Conservation (phyloP, 2,329 filamentous ascomycete species). For the Colletotrichum sidae region DNA sequence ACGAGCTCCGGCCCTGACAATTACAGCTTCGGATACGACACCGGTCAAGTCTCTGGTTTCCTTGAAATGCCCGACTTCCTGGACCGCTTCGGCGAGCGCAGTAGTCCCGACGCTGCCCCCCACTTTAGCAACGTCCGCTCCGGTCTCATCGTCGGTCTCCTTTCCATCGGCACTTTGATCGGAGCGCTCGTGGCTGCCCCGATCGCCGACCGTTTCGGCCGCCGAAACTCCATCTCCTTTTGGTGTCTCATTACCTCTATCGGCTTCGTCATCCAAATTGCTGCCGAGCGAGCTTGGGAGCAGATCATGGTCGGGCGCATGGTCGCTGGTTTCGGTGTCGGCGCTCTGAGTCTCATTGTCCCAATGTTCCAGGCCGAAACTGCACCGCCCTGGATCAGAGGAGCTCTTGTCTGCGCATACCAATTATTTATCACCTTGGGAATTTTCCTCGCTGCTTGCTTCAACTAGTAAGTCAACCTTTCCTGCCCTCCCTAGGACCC, state of each 20-base stretch:
- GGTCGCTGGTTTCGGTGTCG: constrained; percentile 75
- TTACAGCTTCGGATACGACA: constrained; percentile 58
- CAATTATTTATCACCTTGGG: constrained; percentile 80
- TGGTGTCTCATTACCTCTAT: constrained; percentile 71
- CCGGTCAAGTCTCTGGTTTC: constrained; percentile 67
- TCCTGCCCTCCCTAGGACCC: background rate
- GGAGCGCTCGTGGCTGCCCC: constrained; percentile 71
- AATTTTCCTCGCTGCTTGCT: constrained; percentile 69
- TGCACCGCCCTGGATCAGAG: constrained; percentile 74
- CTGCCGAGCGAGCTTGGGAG: constrained; percentile 66
- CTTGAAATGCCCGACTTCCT: constrained; percentile 69
- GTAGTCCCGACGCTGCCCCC: constrained; percentile 49
- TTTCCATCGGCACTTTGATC: constrained; percentile 70
- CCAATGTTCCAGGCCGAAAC: constrained; percentile 83
- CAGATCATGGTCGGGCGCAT: constrained; percentile 75
- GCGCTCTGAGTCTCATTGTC: constrained; percentile 71
- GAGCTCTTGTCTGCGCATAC: constrained; percentile 73
- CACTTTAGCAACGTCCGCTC: constrained; percentile 65
- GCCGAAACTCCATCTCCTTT: constrained; percentile 70
- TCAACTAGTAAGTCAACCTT: constrained; percentile 55
- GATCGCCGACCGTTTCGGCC: constrained; percentile 73
- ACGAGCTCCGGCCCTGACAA: constrained; percentile 19
- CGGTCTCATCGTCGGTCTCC: constrained; percentile 69
- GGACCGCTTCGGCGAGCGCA: constrained; percentile 58
- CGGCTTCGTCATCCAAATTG: constrained; percentile 76